Evolutionary conservation across 805 yeast genomes (phyloP).

Genomic region (Lipomyces yamanashiensis): DNA sequence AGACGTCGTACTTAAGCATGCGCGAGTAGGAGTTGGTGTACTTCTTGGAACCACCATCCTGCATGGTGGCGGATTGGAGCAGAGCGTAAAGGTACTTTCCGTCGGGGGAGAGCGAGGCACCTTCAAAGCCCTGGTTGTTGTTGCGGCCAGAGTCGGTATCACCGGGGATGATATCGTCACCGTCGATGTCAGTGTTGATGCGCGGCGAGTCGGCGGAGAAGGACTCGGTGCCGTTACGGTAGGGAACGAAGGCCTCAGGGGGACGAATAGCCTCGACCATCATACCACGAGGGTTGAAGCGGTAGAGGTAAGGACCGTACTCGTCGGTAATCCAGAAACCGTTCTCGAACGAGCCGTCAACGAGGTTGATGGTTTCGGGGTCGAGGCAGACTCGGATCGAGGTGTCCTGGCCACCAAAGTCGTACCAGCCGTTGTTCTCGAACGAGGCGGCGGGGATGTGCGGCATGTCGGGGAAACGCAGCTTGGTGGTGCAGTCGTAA

Average conservation of each 20-base stretch:
- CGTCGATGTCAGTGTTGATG: constrained; percentile 2
- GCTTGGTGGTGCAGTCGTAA: constrained; percentile 25
- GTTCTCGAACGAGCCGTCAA: constrained; percentile 27
- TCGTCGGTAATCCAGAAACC: constrained; percentile 35
- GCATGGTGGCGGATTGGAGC: constrained; percentile 31
- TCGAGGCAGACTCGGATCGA: constrained; percentile 28
- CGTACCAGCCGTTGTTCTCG: constrained; percentile 24
- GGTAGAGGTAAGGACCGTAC: constrained; percentile 32
- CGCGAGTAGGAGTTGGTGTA: constrained; percentile 23
- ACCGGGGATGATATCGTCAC: constrained; percentile 27
- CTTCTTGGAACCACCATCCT: constrained; percentile 33
- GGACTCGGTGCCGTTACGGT: constrained; percentile 25
- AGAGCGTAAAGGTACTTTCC: constrained; percentile 29
- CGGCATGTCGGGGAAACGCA: constrained; percentile 25
- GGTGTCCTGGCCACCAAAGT: constrained; percentile 24
- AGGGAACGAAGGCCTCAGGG: constrained; percentile 29
- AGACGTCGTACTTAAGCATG: constrained; percentile 30
- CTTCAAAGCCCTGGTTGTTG: constrained; percentile 36
- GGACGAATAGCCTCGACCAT: constrained; percentile 34
- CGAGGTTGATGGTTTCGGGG: constrained; percentile 24
- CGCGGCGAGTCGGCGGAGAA: constrained; percentile 34
- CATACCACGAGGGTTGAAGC: constrained; percentile 23
- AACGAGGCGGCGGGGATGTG: constrained; percentile 28
- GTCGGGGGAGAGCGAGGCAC: constrained; percentile 28
- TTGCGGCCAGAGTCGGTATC: constrained; percentile 31